These are phyloP conservation scores for Aureobasidium sp. DNA, from an alignment of 2,329 filamentous ascomycete species.

Conservation along the genomic window DNA sequence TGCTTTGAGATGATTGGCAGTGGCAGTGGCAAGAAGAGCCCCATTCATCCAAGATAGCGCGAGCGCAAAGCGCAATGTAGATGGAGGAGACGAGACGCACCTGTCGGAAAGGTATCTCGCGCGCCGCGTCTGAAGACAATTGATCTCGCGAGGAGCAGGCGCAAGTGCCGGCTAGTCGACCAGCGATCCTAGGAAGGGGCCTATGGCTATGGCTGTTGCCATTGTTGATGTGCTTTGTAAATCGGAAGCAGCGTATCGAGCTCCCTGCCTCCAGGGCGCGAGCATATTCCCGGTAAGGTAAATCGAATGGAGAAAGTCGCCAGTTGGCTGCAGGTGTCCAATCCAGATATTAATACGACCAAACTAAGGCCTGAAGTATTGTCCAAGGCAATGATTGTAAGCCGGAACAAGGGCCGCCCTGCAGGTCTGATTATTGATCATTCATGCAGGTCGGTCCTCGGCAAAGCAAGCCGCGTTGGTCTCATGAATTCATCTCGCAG, in stretches of 20 bases:
- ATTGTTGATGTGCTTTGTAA: not conserved
- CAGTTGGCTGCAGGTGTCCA: not conserved
- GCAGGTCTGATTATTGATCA: conserved; percentile 4
- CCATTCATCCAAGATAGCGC: not conserved
- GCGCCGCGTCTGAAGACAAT: not conserved
- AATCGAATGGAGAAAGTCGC: not conserved
- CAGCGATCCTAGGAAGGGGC: not conserved
- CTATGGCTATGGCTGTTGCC: not conserved
- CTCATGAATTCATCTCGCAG: not conserved
- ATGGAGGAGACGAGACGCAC: not conserved
- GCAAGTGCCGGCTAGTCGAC: not conserved
- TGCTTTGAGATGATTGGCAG: not conserved
- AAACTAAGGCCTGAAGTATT: not conserved
- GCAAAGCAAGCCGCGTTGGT: not conserved
- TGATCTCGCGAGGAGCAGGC: not conserved
- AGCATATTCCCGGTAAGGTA: not conserved
- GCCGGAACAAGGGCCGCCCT: not conserved
- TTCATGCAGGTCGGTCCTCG: not conserved
- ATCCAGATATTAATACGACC: not conserved
- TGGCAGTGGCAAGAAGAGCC: not conserved
- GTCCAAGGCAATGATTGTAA: not conserved
- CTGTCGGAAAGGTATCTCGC: not conserved
- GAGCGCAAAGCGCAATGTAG: not conserved
- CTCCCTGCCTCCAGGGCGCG: not conserved
- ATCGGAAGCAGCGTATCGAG: not conserved